phyloP scores from a whole-genome alignment of 176 grass and related monocot species.

The Oryza punctata region DNA sequence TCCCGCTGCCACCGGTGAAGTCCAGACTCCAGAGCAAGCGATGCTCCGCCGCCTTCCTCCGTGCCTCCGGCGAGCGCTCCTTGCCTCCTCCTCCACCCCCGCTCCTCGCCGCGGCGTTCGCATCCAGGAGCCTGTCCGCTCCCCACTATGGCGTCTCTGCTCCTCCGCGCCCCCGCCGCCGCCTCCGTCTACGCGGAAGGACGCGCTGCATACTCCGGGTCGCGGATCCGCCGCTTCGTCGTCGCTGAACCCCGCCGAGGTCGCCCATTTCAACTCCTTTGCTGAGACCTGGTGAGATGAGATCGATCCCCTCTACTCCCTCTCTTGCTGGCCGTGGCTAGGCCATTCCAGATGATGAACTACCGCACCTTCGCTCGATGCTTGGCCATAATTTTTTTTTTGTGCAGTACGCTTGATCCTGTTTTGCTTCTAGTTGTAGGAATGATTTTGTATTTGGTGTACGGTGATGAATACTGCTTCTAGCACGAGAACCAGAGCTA shows the following conservation, averaged over 20 bases:
- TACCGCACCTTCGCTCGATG: background rate
- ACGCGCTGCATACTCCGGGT: background rate
- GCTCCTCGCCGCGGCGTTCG: background rate
- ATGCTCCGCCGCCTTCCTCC: slow-evolving; percentile 41
- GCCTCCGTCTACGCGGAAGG: slow-evolving; percentile 11
- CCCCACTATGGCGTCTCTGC: too few species aligned
- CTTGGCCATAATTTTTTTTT: background rate
- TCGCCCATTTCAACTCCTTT: slow-evolving; percentile 70
- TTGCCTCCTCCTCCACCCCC: slow-evolving; percentile 15
- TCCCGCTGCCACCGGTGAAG: background rate
- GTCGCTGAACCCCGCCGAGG: slow-evolving; percentile 65
- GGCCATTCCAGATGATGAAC: background rate
- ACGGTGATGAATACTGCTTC: background rate
- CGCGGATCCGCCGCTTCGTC: slow-evolving; percentile 38
- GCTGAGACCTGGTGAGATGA: slow-evolving; percentile 67
- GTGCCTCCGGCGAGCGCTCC: slow-evolving; percentile 27
- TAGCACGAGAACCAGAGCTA: too few species aligned
- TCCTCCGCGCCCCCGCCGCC: slow-evolving; percentile 4
- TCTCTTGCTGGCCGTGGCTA: background rate
- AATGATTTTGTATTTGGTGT: background rate
- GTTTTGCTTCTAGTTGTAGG: background rate
- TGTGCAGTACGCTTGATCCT: background rate
- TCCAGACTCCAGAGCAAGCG: background rate
- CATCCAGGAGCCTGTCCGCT: background rate
- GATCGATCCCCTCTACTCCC: background rate